phyloP scores from a whole-genome alignment of 352 stramenopile genomes.

The Phytophthora sojae region DNA sequence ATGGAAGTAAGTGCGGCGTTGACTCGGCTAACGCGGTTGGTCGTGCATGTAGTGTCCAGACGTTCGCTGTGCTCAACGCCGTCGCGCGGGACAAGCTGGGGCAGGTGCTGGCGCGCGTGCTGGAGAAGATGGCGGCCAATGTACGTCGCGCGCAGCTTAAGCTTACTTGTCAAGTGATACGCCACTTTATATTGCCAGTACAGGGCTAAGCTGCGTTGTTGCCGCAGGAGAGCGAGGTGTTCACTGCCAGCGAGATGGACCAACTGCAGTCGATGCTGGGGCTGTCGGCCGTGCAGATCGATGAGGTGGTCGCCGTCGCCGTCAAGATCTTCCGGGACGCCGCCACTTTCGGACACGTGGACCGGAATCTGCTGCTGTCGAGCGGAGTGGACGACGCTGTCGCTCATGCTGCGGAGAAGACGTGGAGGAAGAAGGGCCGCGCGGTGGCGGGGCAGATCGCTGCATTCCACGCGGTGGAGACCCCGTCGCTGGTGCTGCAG shows the following conservation, averaged over 20 bases:
- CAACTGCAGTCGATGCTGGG: conserved; percentile 57
- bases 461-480: conserved; percentile 4
- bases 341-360: conserved; percentile 48
- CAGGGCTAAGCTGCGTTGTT: neutral
- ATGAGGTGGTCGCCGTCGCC: conserved; percentile 40
- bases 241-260: conserved; percentile 51
- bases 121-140: conserved; percentile 56
- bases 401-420: conserved; percentile 47
- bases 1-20: neutral
- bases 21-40: neutral
- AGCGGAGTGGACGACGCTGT: conserved; percentile 38
- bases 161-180: neutral
- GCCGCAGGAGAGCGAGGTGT: conserved; percentile 40
- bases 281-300: conserved; percentile 50
- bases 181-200: no score
- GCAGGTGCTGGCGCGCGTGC: conserved; percentile 61
- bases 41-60: conserved; percentile 13
- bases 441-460: conserved; percentile 19
- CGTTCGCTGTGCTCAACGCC: conserved; percentile 47
- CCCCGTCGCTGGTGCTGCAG: conserved; percentile 37
- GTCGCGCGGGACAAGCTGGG: conserved; percentile 56
- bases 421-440: conserved; percentile 68
- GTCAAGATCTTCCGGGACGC: conserved; percentile 53
- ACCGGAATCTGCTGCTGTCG: conserved; percentile 35
- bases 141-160: conserved; percentile 22